These are phyloP conservation scores for Candida berthetii DNA, from an alignment of 805 yeast species.

Conservation along the genomic window DNA sequence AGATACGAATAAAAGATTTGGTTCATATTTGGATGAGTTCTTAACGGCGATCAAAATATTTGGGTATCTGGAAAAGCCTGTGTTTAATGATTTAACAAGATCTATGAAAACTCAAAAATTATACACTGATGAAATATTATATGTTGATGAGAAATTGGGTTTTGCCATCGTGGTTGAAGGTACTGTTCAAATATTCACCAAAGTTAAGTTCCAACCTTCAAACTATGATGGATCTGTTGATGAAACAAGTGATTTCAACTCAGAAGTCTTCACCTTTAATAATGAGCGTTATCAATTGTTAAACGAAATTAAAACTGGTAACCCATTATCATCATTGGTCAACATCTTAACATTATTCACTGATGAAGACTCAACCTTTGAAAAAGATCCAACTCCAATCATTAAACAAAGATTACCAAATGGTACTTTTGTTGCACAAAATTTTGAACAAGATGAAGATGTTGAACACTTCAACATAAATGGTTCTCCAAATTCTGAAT, in stretches of 20 bases:
- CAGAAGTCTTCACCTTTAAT: slow-evolving; percentile 38
- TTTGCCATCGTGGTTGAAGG: slow-evolving; percentile 94
- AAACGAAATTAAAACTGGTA: slow-evolving; percentile 76
- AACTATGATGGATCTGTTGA: slow-evolving; percentile 3
- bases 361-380: slow-evolving; percentile 23
- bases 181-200: slow-evolving; percentile 68
- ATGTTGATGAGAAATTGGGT: slow-evolving; percentile 71
- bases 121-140: slow-evolving; percentile 68
- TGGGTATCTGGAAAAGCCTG: slow-evolving; percentile 86
- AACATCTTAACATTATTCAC: slow-evolving; percentile 75
- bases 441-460: slow-evolving; percentile 9
- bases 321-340: slow-evolving; percentile 80
- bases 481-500: neutral
- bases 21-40: slow-evolving; percentile 83
- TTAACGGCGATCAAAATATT: slow-evolving; percentile 87
- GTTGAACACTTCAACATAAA: slow-evolving; percentile 5
- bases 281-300: slow-evolving; percentile 64
- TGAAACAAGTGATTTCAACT: slow-evolving; percentile 2
- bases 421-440: slow-evolving; percentile 5
- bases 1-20: slow-evolving; percentile 33
- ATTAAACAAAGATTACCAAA: neutral
- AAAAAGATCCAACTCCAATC: neutral
- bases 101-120: slow-evolving; percentile 86
- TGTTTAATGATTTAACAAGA: slow-evolving; percentile 87
- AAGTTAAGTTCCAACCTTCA: slow-evolving; percentile 27